Evolutionary conservation across 164 flowering plant species (phyloP), one percentile per base, ranked within the genome.

Genomic region (Amborella trichopoda): DNA sequence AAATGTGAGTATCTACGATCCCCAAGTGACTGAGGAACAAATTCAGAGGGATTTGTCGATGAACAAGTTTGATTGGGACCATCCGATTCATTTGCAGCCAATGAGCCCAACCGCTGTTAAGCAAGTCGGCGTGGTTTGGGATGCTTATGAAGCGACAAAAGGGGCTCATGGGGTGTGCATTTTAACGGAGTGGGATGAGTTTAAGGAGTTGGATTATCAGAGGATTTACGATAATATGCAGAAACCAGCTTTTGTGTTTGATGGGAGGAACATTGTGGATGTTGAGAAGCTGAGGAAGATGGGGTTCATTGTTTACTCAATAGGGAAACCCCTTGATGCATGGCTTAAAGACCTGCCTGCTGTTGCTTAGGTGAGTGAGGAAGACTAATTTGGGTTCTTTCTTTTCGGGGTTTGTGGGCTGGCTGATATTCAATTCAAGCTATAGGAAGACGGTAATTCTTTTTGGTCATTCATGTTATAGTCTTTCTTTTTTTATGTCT

Each of bases 311-410:
- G 90, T 79, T 23, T 81, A 76, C 71, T 63, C 86, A 1, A 81
- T 81, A 36, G 90, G 90, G 14, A 82, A 82, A 70, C 91, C 91
- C 10, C 69, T 82, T 14, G 91, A 82, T 54, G 57, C 76, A 50
- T 82, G 91, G 91, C 68, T 82, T 54, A 82, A 79, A 76, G 91
- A 82, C 74, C 65, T 82, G 90, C 90, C 90, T 24, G 83, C 81
- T 24, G 69, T 81, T 48, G 82, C 76, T 21, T 81, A 37, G 16
- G n/a, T n/a, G n/a, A 37, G 14, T 8, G 41, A 37, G 5, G 3
- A 37, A 37, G 16, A 21, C 19, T 2, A 37, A 21, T 37, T 1
- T 6, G 8, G 5, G 41, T 8, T n/a, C n/a, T 8, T 21, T 37
- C 41, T 37, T n/a, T n/a, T n/a, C n/a, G n/a, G n/a, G n/a, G n/a